Evolutionary conservation across 805 yeast genomes (phyloP).

Genomic region (Wickerhamiella spandovensis): DNA sequence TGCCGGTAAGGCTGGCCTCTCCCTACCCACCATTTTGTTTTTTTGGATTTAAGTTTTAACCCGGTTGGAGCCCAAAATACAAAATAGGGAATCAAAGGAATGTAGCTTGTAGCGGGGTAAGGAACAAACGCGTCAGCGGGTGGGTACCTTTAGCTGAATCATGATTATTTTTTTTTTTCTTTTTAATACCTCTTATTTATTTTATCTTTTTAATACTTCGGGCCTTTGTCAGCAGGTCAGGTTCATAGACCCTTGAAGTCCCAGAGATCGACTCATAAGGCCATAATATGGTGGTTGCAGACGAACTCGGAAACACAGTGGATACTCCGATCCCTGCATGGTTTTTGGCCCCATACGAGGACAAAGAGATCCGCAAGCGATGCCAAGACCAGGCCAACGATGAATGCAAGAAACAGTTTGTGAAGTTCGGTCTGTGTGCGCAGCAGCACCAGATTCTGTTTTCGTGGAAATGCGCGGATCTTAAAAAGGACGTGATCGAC

Average conservation of each 20-base stretch:
- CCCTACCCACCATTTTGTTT: not conserved
- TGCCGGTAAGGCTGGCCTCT: not conserved
- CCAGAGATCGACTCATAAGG: not conserved
- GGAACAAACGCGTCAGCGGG: not conserved
- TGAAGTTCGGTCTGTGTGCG: constrained; percentile 24
- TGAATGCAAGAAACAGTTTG: constrained; percentile 21
- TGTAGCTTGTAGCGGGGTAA: not conserved
- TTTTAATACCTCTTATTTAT: too few species aligned
- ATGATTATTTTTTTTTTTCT: too few species aligned
- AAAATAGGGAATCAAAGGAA: too few species aligned
- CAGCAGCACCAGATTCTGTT: constrained; percentile 24
- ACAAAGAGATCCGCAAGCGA: constrained; percentile 23
- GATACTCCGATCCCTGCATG: constrained; percentile 24
- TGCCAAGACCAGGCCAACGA: constrained; percentile 24
- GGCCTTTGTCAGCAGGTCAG: too few species aligned
- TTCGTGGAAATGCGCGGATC: constrained; percentile 26
- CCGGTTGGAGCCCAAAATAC: too few species aligned
- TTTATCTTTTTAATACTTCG: too few species aligned
- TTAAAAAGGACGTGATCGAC: constrained; percentile 22
- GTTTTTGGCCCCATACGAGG: constrained; percentile 28
- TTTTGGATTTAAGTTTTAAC: not conserved
- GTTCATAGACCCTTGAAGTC: not conserved
- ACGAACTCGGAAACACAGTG: constrained; percentile 6
- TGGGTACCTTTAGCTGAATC: too few species aligned
- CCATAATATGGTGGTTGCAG: not conserved